Evolutionary conservation across 805 yeast genomes (phyloP).

Genomic region (Candida xiaguanensis): DNA sequence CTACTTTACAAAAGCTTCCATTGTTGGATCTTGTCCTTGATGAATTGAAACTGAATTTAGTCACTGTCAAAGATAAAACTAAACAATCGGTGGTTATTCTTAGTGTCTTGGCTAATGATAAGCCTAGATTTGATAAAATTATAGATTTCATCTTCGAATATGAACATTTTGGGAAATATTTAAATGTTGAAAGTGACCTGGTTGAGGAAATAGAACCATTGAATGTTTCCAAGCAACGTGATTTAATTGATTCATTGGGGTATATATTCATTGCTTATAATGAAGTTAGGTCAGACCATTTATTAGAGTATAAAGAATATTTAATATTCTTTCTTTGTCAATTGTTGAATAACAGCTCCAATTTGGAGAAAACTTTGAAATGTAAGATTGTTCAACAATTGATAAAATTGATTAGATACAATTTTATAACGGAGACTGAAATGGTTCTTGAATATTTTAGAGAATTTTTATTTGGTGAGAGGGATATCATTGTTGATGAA

Average conservation of each 20-base stretch:
- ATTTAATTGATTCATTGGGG: conserved; percentile 56
- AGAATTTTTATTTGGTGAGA: conserved; percentile 53
- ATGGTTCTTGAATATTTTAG: conserved; percentile 63
- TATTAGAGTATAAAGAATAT: conserved; percentile 53
- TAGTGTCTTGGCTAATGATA: conserved; percentile 48
- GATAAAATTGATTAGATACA: conserved; percentile 50
- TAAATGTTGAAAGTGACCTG: conserved; percentile 21
- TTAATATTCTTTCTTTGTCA: conserved; percentile 66
- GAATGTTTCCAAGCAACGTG: conserved; percentile 56
- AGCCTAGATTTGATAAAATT: conserved; percentile 48
- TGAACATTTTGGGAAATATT: conserved; percentile 41
- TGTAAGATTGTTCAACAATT: conserved; percentile 64
- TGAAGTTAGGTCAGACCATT: conserved; percentile 17
- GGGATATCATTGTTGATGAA: conserved; percentile 50
- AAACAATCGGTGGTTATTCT: conserved; percentile 63
- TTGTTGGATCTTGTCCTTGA: conserved; percentile 33
- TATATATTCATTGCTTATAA: conserved; percentile 48
- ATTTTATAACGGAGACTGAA: conserved; percentile 55
- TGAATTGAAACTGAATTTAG: conserved; percentile 54
- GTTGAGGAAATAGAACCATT: conserved; percentile 27
- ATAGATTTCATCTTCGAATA: conserved; percentile 31
- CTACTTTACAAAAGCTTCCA: conserved; percentile 38
- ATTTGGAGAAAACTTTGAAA: conserved; percentile 65
- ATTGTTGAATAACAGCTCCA: conserved; percentile 63
- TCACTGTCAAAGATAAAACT: conserved; percentile 47